Base-by-base conservation (phyloP, 2,329 filamentous ascomycete species). In the Trichoderma oligosporum region DNA sequence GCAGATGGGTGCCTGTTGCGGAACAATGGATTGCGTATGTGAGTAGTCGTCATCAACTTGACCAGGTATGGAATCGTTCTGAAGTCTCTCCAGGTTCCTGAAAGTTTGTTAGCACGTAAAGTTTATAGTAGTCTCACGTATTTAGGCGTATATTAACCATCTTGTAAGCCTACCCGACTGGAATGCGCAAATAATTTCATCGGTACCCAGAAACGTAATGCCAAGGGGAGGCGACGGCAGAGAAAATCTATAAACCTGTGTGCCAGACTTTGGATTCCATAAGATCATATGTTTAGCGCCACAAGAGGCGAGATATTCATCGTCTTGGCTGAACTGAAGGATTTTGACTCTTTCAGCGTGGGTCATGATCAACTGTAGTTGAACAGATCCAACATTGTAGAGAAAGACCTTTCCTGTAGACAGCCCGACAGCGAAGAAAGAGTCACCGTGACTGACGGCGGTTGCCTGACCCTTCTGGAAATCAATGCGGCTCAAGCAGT, bases 251-350 rank as follows among this genome's bases (percentile, higher is more conserved):
- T 31, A 24, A n/a, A 52, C 4, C 11, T 39, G 48, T 7, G 25
- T 5, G 25, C 48, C 48, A n/a, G 48, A 22, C 8, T 29, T 16
- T 5, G 48, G 35, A 11, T 39, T 31, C 48, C 48, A 52, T 16
- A 52, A 3, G 8, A 33, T 7, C 36, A 52, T 52, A 14, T 24
- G n/a, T n/a, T 52, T 41, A 8, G 25, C 36, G 25, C 48, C 25
- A 22, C 48, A 52, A 27, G 56, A 35, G 20, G 39, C 31, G 3
- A 57, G 20, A n/a, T 31, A 39, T n/a, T 45, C 33, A n/a, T 57
- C 56, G 14, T 45, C 16, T 33, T 38, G 22, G n/a, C 56, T 46
- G 24, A 57, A 57, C 3, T 35, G 18, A 1, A 54, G 39, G 1
- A 42, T n/a, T 29, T 53, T 36, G 6, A 38, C 44, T 39, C 56